Conservation (phyloP, 768 basidiomycete genomes). For the Phanerodontia chrysosporium region DNA sequence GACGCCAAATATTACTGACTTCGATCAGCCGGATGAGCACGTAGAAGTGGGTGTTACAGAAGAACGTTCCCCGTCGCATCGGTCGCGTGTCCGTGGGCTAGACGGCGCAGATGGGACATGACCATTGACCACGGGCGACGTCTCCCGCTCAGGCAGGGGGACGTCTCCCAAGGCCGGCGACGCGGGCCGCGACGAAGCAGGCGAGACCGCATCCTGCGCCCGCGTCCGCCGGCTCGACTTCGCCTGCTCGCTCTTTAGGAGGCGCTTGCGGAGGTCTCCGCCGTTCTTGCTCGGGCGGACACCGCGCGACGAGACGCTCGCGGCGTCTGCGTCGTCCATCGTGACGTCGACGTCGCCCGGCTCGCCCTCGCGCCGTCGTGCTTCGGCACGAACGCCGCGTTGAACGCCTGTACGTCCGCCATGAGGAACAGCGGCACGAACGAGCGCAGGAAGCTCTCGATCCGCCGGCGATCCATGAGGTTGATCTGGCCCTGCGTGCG, state of each 20-base stretch:
- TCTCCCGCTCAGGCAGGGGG: conserved; percentile 17
- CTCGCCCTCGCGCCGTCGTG: conserved; percentile 56
- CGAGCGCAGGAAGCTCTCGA: conserved; percentile 76
- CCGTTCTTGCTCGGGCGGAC: conserved; percentile 35
- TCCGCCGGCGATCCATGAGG: conserved; percentile 67
- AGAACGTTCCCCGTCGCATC: conserved; percentile 61
- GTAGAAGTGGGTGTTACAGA: conserved; percentile 88
- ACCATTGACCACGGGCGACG: conserved; percentile 3
- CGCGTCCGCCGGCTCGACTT: conserved; percentile 66
- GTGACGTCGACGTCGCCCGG: conserved; percentile 40
- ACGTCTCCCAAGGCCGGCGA: conserved; percentile 53
- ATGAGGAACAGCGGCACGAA: conserved; percentile 36
- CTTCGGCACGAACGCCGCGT: conserved; percentile 59
- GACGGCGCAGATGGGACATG: background rate
- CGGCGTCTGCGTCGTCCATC: conserved; percentile 35
- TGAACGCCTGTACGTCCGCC: conserved; percentile 66
- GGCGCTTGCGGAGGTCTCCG: conserved; percentile 72
- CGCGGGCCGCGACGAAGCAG: conserved; percentile 53
- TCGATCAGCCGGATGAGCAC: conserved; percentile 79
- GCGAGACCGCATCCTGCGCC: conserved; percentile 47
- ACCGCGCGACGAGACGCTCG: conserved; percentile 30
- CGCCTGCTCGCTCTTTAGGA: conserved; percentile 80
- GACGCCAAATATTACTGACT: conserved; percentile 46
- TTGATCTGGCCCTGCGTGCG: conserved; percentile 76
- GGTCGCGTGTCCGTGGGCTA: conserved; percentile 24